Evolutionary conservation across 352 stramenopile genomes (phyloP).

Genomic region (Phytopythium litorale): DNA sequence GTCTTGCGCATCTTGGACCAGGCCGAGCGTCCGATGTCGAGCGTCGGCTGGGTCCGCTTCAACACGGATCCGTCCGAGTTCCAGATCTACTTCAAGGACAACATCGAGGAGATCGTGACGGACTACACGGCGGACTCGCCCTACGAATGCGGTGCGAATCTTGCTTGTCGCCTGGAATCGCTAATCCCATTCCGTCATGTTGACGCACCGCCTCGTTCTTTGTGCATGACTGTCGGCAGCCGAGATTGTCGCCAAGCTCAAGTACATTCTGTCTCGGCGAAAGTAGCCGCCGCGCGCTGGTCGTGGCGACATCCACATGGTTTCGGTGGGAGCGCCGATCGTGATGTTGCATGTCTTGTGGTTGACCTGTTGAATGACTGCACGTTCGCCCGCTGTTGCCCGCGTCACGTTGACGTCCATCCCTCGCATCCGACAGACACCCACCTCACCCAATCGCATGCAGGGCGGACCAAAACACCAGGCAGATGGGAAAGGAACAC

Average conservation of each 20-base stretch:
- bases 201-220: conserved; percentile 6
- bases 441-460: not conserved
- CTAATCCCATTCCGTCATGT: not conserved
- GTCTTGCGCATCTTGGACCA: conserved; percentile 13
- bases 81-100: conserved; percentile 89
- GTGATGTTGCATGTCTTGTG: not conserved
- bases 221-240: conserved; percentile 28
- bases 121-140: conserved; percentile 88
- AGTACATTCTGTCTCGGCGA: conserved; percentile 86
- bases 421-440: not conserved
- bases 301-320: not conserved
- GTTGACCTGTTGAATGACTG: not conserved
- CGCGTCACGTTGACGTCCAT: not conserved
- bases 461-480: not conserved
- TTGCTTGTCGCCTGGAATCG: not conserved
- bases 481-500: not conserved
- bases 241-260: conserved; percentile 88
- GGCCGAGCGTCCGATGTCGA: conserved; percentile 83
- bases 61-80: conserved; percentile 84
- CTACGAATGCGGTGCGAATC: conserved; percentile 80
- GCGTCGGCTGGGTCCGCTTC: conserved; percentile 84
- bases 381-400: not conserved
- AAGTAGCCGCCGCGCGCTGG: conserved; percentile 30
- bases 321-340: not conserved
- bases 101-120: conserved; percentile 85